Percentiles rank a stretch among this genome's conserved stretches.
phyloP scores from a whole-genome alignment of 2,329 filamentous ascomycete genomes.

The Fragosphaeria purpurea region DNA sequence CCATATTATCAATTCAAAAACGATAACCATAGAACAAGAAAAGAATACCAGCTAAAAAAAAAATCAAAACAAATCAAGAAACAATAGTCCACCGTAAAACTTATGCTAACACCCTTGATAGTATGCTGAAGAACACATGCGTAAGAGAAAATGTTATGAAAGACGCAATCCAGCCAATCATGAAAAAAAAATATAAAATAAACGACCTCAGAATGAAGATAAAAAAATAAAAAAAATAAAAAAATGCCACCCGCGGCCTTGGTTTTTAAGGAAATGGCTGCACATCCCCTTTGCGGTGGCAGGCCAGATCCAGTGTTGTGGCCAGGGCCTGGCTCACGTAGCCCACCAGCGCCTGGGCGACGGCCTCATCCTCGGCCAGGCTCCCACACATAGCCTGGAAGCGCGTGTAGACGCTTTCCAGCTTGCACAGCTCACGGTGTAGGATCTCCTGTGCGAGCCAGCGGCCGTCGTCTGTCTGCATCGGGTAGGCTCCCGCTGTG shows the following conservation, averaged over 20 bases:
- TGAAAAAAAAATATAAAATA: no score
- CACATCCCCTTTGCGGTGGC: conserved; percentile 25
- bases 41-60: neutral
- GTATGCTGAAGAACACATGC: no score
- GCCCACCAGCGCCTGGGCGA: conserved; percentile 35
- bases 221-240: no score
- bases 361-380: conserved; percentile 29
- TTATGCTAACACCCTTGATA: no score
- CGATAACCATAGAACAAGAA: neutral
- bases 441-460: conserved; percentile 40
- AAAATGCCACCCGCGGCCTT: no score
- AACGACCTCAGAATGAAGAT: no score
- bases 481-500: conserved; percentile 32
- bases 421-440: conserved; percentile 35
- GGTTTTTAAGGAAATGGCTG: conserved; percentile 6
- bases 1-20: neutral
- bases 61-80: neutral
- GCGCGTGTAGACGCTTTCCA: conserved; percentile 35
- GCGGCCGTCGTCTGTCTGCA: conserved; percentile 34
- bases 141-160: no score
- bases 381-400: conserved; percentile 33
- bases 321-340: conserved; percentile 35
- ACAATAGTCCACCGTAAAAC: neutral
- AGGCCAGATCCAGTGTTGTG: conserved; percentile 31
- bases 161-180: no score